Conservation (phyloP, 352 stramenopile genomes). For the Phytophthora boehmeriae region DNA sequence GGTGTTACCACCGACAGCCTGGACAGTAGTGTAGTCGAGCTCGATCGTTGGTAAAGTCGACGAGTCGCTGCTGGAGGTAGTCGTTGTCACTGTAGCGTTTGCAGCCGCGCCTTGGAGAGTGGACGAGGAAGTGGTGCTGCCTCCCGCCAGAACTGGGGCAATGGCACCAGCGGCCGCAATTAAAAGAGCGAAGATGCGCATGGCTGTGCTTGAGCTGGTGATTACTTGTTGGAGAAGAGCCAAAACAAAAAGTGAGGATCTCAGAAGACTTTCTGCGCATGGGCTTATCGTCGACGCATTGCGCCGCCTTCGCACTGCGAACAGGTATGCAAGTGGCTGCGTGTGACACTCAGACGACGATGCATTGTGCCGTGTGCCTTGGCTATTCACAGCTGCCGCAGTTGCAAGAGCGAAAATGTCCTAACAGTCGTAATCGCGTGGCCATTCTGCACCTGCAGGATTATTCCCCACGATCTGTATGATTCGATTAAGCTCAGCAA, state of each 20-base stretch:
- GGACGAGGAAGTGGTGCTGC: constrained; percentile 1
- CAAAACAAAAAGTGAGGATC: not conserved
- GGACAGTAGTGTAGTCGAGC: constrained; percentile 34
- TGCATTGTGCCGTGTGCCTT: not conserved
- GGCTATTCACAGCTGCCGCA: not conserved
- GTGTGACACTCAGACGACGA: too few relatives aligned
- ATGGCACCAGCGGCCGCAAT: constrained; percentile 6
- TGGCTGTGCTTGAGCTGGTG: not conserved
- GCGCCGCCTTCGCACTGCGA: too few relatives aligned
- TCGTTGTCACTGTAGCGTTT: constrained; percentile 3
- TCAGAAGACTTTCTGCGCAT: too few relatives aligned
- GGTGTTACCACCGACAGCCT: constrained; percentile 27
- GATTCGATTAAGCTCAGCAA: constrained; percentile 2
- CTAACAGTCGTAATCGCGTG: not conserved
- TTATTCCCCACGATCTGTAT: not conserved
- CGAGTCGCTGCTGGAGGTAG: constrained; percentile 2
- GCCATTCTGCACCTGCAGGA: not conserved
- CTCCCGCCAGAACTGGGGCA: constrained; percentile 4
- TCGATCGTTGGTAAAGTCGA: constrained; percentile 20
- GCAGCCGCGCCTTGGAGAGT: constrained; percentile 3
- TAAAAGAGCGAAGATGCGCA: constrained; percentile 20
- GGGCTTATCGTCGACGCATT: too few relatives aligned
- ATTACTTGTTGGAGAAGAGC: not conserved
- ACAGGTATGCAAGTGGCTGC: too few relatives aligned
- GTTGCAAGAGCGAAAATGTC: not conserved